Base-by-base conservation (phyloP, 1,284 basidiomycete genomes). In the Melampsora americana region DNA sequence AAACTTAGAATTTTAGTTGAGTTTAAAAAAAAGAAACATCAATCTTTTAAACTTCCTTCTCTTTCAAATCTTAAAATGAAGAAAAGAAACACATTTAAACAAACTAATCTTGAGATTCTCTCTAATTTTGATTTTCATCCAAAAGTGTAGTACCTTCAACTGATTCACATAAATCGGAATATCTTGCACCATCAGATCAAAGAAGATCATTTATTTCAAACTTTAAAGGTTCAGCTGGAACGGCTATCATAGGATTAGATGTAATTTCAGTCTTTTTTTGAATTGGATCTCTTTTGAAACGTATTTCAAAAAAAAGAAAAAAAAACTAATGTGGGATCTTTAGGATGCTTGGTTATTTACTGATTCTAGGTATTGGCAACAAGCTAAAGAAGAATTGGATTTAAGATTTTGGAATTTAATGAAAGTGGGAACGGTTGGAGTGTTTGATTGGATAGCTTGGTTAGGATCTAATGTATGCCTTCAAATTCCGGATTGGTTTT, bases 131-230 rank as follows among this genome's bases (percentile, higher is more conserved):
- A 23, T 79, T n/a, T n/a, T n/a, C n/a, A n/a, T n/a, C n/a, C n/a
- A n/a, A n/a, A n/a, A 90, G 89, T 79, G 81, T 91, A 74, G 85
- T 95, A 42, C 91, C 92, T 1, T 89, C 88, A 70, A 91, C 92
- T 82, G 93, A 96, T 82, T 90, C 92, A 12, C 93, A 96, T 82
- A 89, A 89, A 77, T 93, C 92, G 4, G 94, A 96, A 82, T 93
- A 92, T 78, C 89, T 94, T 14, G 89, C 92, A 9, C 83, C 86
- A 6, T 88, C 89, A 66, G 93, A 96, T 81, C 90, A 90, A 82
- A 88, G 93, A 42, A 86, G 91, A 71, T 88, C 90, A 80, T 96
- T 87, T 85, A 89, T 96, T 69, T 90, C 91, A 30, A 91, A 89
- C 23, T 96, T 96, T 82, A 88, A 88, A 23, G 94, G 94, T 16